Evolutionary conservation across 345 rosid species (phyloP).

Genomic region (Murraya koenigii): DNA sequence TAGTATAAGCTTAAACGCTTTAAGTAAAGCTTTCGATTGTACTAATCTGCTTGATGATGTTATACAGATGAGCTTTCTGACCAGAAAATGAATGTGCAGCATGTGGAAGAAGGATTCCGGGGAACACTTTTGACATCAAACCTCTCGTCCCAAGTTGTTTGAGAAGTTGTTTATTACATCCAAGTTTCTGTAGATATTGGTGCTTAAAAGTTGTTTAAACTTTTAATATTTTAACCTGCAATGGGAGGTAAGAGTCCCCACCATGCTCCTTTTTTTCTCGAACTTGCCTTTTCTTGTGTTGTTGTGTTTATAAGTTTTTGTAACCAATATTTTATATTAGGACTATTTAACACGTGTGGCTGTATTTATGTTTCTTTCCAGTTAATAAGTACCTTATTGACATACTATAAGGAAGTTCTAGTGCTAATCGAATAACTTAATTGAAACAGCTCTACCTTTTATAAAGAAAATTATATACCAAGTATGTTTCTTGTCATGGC

Average conservation of each 20-base stretch:
- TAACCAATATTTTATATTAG: not conserved
- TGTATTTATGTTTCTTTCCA: not conserved
- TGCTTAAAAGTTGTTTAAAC: constrained; percentile 16
- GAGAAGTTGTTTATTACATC: constrained; percentile 12
- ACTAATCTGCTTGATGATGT: not conserved
- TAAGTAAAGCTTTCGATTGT: constrained; percentile 1
- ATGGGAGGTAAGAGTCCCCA: constrained; percentile 21
- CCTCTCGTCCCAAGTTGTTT: constrained; percentile 62
- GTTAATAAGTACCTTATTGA: not conserved
- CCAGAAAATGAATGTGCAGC: constrained; percentile 53
- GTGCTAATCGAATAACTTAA: not conserved
- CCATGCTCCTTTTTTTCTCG: not conserved
- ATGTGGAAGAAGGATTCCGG: constrained; percentile 80
- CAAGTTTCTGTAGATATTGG: constrained; percentile 21
- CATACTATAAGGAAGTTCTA: not conserved
- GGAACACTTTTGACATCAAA: constrained; percentile 83
- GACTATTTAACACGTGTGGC: not conserved
- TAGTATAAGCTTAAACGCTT: not conserved
- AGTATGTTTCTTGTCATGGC: not conserved
- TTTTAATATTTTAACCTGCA: not conserved
- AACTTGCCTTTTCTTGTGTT: not conserved
- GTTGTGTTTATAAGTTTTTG: not conserved
- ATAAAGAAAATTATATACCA: not conserved
- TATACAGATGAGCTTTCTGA: constrained; percentile 78
- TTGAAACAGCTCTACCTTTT: not conserved